Evolutionary conservation across 768 basidiomycete genomes (phyloP), one percentile per base, ranked within the genome.

Genomic region (Tulasnella sp.): DNA sequence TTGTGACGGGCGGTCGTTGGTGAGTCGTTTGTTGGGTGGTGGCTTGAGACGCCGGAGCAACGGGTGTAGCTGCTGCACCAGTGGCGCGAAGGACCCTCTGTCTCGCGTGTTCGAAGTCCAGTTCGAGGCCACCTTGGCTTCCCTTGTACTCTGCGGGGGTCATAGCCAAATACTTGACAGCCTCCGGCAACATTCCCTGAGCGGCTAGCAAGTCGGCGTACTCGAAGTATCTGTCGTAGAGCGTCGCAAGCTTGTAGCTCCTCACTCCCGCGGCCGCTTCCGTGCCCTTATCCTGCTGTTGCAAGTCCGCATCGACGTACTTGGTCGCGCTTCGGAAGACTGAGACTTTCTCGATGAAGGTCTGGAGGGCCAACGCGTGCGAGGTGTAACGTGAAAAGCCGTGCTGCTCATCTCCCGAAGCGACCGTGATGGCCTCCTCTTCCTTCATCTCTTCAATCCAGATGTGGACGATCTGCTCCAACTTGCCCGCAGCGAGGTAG

Each of bases 181-280:
- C 96, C 77, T 96, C 91, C 81, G 91, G 89, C 72, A 96, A 86
- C 26, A 96, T 88, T n/a, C 96, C 96, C 82, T 99, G 97, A 0
- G 91, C 88, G 7, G 93, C 93, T 35, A 99, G 88, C 74, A 98
- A 86, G 80, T 98, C 94, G 3, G 97, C 95, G 81, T 99, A 99
- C 84, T 99, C 98, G 82, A 93, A 91, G 86, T 98, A 99, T 18
- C 92, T 89, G 82, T 98, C 96, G 82, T 99, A 99, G 70, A 99
- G 85, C 11, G 86, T 87, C 0, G 93, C 90, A 23, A 99, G 88
- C 84, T 94, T 95, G 88, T 92, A 98, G 1, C 90, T 86, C 83
- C 91, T 89, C 5, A 85, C 85, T 7, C 84, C 86, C 5, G 86
- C 84, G 69, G 88, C 86, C 5, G 86, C 86, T 37, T 86, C 85